Conservation (phyloP, 176 grass and related monocot genomes). For the Poa pratensis region DNA sequence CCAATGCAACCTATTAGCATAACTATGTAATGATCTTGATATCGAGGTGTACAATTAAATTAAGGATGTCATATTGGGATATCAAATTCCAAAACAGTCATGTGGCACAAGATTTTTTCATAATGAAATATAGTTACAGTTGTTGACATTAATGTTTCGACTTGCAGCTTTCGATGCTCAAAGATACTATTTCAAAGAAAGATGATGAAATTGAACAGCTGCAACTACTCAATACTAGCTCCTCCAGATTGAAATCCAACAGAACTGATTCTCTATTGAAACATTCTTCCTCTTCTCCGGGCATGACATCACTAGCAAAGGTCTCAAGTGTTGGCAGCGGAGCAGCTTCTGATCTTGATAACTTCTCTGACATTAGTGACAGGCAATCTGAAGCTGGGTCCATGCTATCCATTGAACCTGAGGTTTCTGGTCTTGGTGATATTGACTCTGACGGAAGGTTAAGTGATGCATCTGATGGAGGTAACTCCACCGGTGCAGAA, state of each 20-base stretch:
- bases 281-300: slow-evolving; percentile 78
- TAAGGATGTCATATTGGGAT: slow-evolving; percentile 8
- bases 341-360: slow-evolving; percentile 57
- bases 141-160: slow-evolving; percentile 14
- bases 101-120: slow-evolving; percentile 6
- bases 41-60: slow-evolving; percentile 25
- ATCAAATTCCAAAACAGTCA: slow-evolving; percentile 19
- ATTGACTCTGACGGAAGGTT: slow-evolving; percentile 69
- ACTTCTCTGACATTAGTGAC: slow-evolving; percentile 68
- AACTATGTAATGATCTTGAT: slow-evolving; percentile 15
- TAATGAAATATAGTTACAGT: slow-evolving; percentile 10
- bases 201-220: slow-evolving; percentile 75
- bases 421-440: slow-evolving; percentile 60
- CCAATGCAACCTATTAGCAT: not conserved
- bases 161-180: slow-evolving; percentile 69
- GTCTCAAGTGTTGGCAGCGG: slow-evolving; percentile 43
- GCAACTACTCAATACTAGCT: slow-evolving; percentile 52
- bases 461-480: slow-evolving; percentile 81
- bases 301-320: slow-evolving; percentile 66
- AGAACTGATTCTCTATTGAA: slow-evolving; percentile 52
- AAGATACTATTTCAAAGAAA: slow-evolving; percentile 86
- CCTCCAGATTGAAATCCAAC: slow-evolving; percentile 41
- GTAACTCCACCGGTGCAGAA: slow-evolving; percentile 61
- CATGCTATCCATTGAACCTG: slow-evolving; percentile 53
- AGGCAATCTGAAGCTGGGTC: slow-evolving; percentile 75